A percentile compares a stretch with the other conserved stretches of the same genome.
Evolutionary conservation across 805 yeast species (phyloP).

Genomic region (Brettanomyces bruxellensis): DNA sequence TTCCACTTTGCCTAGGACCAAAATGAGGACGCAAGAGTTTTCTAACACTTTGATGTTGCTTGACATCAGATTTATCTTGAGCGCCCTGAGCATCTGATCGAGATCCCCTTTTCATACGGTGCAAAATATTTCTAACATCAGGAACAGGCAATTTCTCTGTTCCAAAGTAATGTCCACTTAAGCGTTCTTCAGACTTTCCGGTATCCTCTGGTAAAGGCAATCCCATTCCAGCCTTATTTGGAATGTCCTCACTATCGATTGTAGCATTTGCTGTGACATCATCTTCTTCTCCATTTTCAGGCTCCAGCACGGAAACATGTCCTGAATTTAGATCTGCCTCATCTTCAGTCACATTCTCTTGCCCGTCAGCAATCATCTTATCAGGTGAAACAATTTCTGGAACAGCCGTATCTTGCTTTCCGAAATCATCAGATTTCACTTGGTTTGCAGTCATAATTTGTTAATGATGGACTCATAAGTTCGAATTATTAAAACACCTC

Average conservation of each 20-base stretch:
- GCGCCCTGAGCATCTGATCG: neutral
- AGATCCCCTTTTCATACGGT: neutral
- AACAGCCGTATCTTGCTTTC: no score
- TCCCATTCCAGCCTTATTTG: neutral
- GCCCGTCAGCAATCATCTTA: no score
- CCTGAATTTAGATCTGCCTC: neutral
- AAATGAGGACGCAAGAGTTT: neutral
- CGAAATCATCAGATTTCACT: no score
- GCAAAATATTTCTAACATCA: neutral
- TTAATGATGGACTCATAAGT: no score
- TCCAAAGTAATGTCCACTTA: neutral
- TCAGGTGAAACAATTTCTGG: no score
- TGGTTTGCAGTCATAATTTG: no score
- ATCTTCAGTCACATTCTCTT: no score
- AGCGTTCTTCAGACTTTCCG: neutral
- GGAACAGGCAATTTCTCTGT: neutral
- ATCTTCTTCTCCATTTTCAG: neutral
- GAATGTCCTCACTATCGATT: neutral
- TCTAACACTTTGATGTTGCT: neutral
- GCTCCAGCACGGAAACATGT: neutral
- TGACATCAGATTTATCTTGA: neutral
- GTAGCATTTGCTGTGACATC: neutral
- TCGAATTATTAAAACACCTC: no score
- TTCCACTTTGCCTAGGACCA: neutral
- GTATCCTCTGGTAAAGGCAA: constrained; percentile 1